phyloP scores from a whole-genome alignment of 2,329 filamentous ascomycete species.

The Didymella segeticola region DNA sequence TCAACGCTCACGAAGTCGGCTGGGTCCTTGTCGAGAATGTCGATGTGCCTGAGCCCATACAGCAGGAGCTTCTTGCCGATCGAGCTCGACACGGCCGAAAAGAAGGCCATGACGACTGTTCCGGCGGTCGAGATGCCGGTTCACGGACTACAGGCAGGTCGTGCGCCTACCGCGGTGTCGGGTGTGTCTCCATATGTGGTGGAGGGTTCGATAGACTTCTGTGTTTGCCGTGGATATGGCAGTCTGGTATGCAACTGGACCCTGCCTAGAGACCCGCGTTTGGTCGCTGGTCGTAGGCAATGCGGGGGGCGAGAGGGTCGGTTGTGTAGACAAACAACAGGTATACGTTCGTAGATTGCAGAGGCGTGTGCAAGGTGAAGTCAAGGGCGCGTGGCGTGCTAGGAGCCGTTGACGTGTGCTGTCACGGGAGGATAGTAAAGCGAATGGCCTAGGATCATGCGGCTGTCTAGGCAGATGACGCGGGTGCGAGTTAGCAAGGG shows the following conservation, averaged over 20 bases:
- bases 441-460: conserved; percentile 22
- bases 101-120: conserved; percentile 63
- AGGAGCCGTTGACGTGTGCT: conserved; percentile 25
- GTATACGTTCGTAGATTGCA: neutral
- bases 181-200: conserved; percentile 38
- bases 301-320: conserved; percentile 5
- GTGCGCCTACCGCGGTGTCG: conserved; percentile 37
- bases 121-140: conserved; percentile 16
- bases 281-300: neutral
- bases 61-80: conserved; percentile 88
- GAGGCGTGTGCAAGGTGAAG: conserved; percentile 5
- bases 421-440: conserved; percentile 31
- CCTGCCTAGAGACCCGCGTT: conserved; percentile 1
- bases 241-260: conserved; percentile 18
- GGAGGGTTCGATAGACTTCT: neutral
- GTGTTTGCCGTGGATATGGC: conserved; percentile 12
- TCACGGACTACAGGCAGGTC: conserved; percentile 29
- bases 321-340: neutral
- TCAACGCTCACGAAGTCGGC: conserved; percentile 87
- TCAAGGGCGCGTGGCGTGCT: conserved; percentile 26
- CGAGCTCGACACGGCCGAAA: conserved; percentile 72
- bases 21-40: conserved; percentile 85
- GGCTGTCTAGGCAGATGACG: conserved; percentile 30
- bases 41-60: conserved; percentile 82
- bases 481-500: conserved; percentile 1